Conservation (phyloP, 1,284 basidiomycete genomes). For the Ustilago hordei region DNA sequence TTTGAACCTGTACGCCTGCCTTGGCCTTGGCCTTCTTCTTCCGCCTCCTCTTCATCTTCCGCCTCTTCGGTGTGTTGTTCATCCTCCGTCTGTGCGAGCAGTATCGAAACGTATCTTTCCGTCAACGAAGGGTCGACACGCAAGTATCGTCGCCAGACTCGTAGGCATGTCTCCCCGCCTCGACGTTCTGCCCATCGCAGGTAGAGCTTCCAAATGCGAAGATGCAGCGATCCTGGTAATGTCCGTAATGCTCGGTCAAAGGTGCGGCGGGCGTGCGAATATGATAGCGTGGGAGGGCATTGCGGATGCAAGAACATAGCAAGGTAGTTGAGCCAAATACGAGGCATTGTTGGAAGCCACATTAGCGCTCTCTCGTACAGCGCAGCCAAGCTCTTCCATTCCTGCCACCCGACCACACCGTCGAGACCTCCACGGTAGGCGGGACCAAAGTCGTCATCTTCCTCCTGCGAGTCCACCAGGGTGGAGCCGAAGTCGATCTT, state of each 20-base stretch:
- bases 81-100: slow-evolving; percentile 54
- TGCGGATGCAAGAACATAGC: slow-evolving; percentile 89
- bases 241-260: slow-evolving; percentile 95
- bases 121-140: slow-evolving; percentile 71
- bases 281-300: slow-evolving; percentile 85
- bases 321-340: slow-evolving; percentile 92
- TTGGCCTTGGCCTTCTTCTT: not conserved
- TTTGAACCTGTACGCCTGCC: slow-evolving; percentile 11
- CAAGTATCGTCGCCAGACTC: slow-evolving; percentile 91
- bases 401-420: slow-evolving; percentile 87
- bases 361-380: slow-evolving; percentile 91
- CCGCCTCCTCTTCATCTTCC: slow-evolving; percentile 25
- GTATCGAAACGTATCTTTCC: slow-evolving; percentile 62
- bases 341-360: slow-evolving; percentile 93
- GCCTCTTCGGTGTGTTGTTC: slow-evolving; percentile 45
- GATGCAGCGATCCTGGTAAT: slow-evolving; percentile 92
- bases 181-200: slow-evolving; percentile 90
- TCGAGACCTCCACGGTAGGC: slow-evolving; percentile 86
- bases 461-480: slow-evolving; percentile 54
- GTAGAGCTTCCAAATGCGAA: slow-evolving; percentile 92
- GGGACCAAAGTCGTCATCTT: slow-evolving; percentile 77
- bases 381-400: slow-evolving; percentile 90
- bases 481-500: slow-evolving; percentile 74
- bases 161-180: slow-evolving; percentile 85
- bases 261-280: slow-evolving; percentile 90